Evolutionary conservation across 371 early-diverging fungal species (phyloP).

Genomic region (Apophysomyces sp.): DNA sequence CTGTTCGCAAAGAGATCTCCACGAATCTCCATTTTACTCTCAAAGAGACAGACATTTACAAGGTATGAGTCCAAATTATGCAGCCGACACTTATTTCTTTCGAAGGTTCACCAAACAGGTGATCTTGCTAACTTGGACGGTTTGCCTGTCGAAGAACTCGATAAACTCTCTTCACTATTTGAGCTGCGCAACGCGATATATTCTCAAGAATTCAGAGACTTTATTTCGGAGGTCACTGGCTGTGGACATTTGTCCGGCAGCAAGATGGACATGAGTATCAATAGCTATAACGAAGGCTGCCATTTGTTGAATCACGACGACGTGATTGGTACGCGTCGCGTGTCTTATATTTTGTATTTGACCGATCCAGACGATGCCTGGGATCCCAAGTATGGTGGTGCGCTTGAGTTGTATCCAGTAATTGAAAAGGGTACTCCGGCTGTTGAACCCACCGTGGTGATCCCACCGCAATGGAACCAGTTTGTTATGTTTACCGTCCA

Average conservation of each 20-base stretch:
- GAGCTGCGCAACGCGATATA: conserved; percentile 69
- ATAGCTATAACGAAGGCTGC: conserved; percentile 63
- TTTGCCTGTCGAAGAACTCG: conserved; percentile 52
- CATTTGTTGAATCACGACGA: conserved; percentile 81
- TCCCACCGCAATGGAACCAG: conserved; percentile 76
- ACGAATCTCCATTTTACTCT: conserved; percentile 60
- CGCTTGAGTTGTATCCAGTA: conserved; percentile 73
- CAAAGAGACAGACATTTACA: conserved; percentile 83
- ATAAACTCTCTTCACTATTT: conserved; percentile 48
- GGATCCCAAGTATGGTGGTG: conserved; percentile 64
- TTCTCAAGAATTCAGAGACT: conserved; percentile 66
- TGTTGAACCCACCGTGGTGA: conserved; percentile 50
- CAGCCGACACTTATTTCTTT: not conserved
- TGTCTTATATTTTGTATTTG: conserved; percentile 77
- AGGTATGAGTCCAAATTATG: conserved; percentile 28
- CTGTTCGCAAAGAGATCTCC: conserved; percentile 65
- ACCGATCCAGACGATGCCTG: conserved; percentile 66
- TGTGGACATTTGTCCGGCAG: conserved; percentile 66
- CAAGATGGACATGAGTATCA: conserved; percentile 69
- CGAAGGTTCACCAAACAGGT: conserved; percentile 64
- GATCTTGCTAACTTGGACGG: conserved; percentile 83
- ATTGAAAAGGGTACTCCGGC: conserved; percentile 62
- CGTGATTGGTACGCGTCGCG: conserved; percentile 74
- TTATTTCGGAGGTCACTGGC: conserved; percentile 63
- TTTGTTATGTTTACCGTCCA: conserved; percentile 76